Evolutionary conservation across 352 stramenopile species (phyloP).

Genomic region (Phytophthora hibernalis): DNA sequence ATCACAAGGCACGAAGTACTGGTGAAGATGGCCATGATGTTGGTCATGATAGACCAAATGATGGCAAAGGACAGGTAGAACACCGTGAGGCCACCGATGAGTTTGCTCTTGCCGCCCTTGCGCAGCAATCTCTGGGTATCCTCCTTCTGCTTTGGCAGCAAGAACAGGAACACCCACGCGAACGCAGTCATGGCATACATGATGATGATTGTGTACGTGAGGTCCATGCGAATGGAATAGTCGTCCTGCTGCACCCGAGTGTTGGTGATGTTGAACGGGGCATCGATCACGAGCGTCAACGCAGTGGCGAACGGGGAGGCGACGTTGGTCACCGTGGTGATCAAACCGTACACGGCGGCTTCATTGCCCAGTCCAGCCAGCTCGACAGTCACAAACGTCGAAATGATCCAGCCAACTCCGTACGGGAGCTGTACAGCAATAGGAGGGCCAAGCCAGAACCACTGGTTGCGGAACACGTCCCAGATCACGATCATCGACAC

Average conservation of each 20-base stretch:
- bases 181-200: constrained; percentile 40
- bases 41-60: constrained; percentile 43
- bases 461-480: constrained; percentile 41
- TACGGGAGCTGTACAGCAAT: constrained; percentile 48
- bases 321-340: constrained; percentile 28
- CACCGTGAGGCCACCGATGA: constrained; percentile 37
- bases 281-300: constrained; percentile 38
- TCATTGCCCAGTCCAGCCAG: constrained; percentile 39
- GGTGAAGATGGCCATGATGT: constrained; percentile 46
- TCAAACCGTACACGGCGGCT: constrained; percentile 29
- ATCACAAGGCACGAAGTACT: constrained; percentile 46
- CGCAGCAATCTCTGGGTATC: constrained; percentile 36
- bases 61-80: constrained; percentile 36
- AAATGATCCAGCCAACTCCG: constrained; percentile 53
- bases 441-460: constrained; percentile 42
- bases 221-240: constrained; percentile 35
- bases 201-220: constrained; percentile 48
- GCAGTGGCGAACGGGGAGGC: constrained; percentile 27
- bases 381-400: constrained; percentile 36
- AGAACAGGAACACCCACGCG: constrained; percentile 37
- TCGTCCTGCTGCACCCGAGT: constrained; percentile 41
- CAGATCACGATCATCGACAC: constrained; percentile 34
- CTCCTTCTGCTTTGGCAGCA: constrained; percentile 45
- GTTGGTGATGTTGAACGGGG: constrained; percentile 40
- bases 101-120: constrained; percentile 38